Evolutionary conservation across 2,329 filamentous ascomycete genomes (phyloP).

Genomic region (Arthrobotrys entomopaga): DNA sequence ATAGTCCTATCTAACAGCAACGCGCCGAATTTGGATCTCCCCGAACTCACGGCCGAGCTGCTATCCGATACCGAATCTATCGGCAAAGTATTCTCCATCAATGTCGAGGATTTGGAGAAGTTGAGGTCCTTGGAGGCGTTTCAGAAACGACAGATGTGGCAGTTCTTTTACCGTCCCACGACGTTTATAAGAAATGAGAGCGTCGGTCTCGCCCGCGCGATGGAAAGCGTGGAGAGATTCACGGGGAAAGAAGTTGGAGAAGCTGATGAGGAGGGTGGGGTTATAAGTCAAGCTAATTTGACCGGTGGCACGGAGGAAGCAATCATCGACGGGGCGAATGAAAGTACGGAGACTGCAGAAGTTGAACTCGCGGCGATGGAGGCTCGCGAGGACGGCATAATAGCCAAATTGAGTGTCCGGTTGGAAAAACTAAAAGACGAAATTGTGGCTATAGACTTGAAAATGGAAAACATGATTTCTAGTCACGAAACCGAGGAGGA

Average conservation of each 20-base stretch:
- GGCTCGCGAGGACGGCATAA: slow-evolving; percentile 1
- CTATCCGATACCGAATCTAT: slow-evolving; percentile 68
- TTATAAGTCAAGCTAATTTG: slow-evolving; percentile 4
- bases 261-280: background rate
- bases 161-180: slow-evolving; percentile 82
- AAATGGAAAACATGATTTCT: slow-evolving; percentile 22
- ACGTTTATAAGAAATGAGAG: slow-evolving; percentile 81
- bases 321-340: background rate
- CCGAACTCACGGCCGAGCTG: slow-evolving; percentile 69
- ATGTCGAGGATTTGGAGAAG: slow-evolving; percentile 77
- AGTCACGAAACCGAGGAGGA: slow-evolving; percentile 14
- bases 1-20: slow-evolving; percentile 95
- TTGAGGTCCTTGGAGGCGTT: slow-evolving; percentile 88
- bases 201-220: slow-evolving; percentile 73
- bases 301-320: background rate
- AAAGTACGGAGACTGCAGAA: slow-evolving; percentile 3
- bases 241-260: slow-evolving; percentile 11
- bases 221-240: slow-evolving; percentile 66
- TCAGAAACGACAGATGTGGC: slow-evolving; percentile 89
- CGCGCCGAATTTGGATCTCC: slow-evolving; percentile 80
- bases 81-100: slow-evolving; percentile 76
- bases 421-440: slow-evolving; percentile 26
- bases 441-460: slow-evolving; percentile 7
- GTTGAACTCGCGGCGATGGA: slow-evolving; percentile 27
- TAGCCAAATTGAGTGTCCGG: slow-evolving; percentile 12